Evolutionary conservation across 164 flowering plant genomes (phyloP).

Genomic region (Vitis cinerea): DNA sequence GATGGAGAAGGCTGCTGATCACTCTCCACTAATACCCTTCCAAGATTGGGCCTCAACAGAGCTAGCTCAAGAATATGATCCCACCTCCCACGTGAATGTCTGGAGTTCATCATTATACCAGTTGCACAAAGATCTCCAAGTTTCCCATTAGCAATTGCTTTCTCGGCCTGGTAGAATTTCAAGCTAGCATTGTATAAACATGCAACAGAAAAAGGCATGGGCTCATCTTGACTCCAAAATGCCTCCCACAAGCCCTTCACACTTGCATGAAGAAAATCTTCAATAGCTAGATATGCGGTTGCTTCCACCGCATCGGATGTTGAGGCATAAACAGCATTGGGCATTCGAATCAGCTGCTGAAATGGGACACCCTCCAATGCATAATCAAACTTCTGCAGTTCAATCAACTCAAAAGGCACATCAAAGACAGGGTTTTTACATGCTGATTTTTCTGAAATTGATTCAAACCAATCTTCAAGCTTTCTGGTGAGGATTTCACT

Average conservation of each 20-base stretch:
- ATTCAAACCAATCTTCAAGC: constrained; percentile 53
- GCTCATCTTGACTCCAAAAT: constrained; percentile 75
- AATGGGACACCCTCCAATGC: constrained; percentile 83
- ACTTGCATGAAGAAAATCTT: constrained; percentile 86
- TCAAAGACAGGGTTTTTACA: constrained; percentile 41
- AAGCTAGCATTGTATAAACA: constrained; percentile 51
- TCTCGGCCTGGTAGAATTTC: constrained; percentile 83
- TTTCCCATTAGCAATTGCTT: constrained; percentile 73
- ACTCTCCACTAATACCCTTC: constrained; percentile 42
- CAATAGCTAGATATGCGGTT: constrained; percentile 78
- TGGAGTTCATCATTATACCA: constrained; percentile 58
- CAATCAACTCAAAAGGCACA: constrained; percentile 80
- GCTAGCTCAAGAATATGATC: constrained; percentile 81
- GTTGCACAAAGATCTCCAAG: constrained; percentile 77
- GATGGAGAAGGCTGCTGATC: constrained; percentile 53
- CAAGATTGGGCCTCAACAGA: constrained; percentile 65
- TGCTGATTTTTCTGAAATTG: constrained; percentile 35
- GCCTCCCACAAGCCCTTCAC: constrained; percentile 91
- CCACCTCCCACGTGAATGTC: constrained; percentile 83
- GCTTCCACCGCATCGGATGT: constrained; percentile 72
- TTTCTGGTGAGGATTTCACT: constrained; percentile 48
- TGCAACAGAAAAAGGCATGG: constrained; percentile 74
- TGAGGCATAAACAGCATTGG: constrained; percentile 77
- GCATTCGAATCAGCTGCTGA: constrained; percentile 92
- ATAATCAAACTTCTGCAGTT: constrained; percentile 90